Conservation (phyloP, 345 rosid genomes). For the Syzygium jambos region DNA sequence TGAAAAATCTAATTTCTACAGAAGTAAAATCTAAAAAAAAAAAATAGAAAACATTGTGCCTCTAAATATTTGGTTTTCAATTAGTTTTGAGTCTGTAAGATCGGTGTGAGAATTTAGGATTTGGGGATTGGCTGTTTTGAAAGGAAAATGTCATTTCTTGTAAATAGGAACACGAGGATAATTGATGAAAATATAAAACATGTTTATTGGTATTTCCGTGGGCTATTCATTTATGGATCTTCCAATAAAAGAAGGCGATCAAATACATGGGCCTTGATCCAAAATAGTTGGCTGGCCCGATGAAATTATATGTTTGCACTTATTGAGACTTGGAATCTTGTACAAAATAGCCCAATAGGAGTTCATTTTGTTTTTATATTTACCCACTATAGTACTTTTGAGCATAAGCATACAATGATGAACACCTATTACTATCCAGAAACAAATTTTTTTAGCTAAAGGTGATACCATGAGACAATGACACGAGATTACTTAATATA, state of each 20-base stretch:
- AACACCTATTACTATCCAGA: background rate
- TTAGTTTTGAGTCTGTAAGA: background rate
- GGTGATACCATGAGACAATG: fast-evolving
- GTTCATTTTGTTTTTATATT: no score
- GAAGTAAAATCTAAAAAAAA: background rate
- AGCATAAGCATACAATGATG: background rate
- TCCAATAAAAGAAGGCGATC: background rate
- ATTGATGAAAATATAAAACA: background rate
- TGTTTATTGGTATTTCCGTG: background rate
- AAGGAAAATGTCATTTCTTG: background rate
- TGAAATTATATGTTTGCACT: background rate
- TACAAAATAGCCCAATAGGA: background rate
- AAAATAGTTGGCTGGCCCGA: background rate
- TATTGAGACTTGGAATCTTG: background rate
- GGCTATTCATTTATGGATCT: background rate
- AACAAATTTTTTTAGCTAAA: background rate
- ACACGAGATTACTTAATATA: background rate
- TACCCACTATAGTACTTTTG: background rate
- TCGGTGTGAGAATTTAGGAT: background rate
- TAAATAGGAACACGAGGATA: background rate
- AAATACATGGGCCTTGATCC: background rate
- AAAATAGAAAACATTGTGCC: background rate
- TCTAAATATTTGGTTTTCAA: background rate
- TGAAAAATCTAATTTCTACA: background rate
- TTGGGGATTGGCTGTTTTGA: background rate